Base-by-base conservation (phyloP, 352 stramenopile species). In the Globisporangium cylindrosporum region DNA sequence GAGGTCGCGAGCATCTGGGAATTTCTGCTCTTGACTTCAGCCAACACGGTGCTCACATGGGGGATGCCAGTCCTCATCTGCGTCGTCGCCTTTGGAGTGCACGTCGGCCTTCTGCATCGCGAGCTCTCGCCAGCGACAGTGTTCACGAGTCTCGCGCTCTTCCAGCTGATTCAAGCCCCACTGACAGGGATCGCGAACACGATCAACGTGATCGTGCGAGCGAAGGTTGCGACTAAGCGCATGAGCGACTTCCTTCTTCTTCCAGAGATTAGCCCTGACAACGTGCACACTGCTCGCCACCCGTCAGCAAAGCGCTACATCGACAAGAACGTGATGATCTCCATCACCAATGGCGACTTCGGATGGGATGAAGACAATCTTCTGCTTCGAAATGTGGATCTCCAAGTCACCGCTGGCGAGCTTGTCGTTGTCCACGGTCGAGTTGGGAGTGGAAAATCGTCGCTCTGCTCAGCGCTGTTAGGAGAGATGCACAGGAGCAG, bases 371-470 rank as follows among this genome's bases (percentile, higher is more conserved):
- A 43, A 1, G 27, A 62, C 20, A 27, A 24, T 0, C 46, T 56
- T 9, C 24, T 76, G 14, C 58, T 96, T 2, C 73, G 73, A 29
- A 64, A 91, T 57, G 84, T 97, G 43, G 88, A 74, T 25, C 20
- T 59, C 10, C 54, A 59, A 54, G 41, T 49, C 57, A 69, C 82
- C 53, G 38, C 68, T 7, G 94, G 94, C 29, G 84, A 89, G 55
- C 78, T 99, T 18, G 71, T 97, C 10, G 90, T 91, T 2, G 71
- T 99, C 12, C 90, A 98, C 38, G 97, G 97, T 1, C 67, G 75
- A 10, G 93, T 98, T 4, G 97, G 95, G 3, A 87, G 76, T 57
- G 96, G 96, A 27, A 99, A 99, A 71, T 97, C 78, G 36, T 96
- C 86, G 1, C 81, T 99, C 10, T 76, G 98, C 24, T 88, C 84